Base-by-base conservation (phyloP, 345 rosid genomes). In the Anastatica hierochuntica region DNA sequence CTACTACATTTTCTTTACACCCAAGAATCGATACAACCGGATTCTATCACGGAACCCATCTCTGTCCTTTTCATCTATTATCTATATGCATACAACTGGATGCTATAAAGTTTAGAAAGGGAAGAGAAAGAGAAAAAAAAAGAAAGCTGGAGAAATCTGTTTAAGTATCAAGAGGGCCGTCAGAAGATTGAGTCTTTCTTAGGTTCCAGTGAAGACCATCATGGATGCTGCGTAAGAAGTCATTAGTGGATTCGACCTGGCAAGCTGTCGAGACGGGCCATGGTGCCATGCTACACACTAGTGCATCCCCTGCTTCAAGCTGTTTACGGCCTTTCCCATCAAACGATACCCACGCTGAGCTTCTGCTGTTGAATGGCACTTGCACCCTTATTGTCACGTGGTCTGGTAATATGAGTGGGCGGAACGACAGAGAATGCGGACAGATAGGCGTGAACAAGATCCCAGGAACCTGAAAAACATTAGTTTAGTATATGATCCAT, bases 231-330 rank as follows among this genome's bases (percentile, higher is more conserved):
- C 66, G 90, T 30, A 94, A 63, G 68, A 94, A 94, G 68, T 94
- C 95, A 1, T 68, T 58, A 5, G 99, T 94, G 5, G 99, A 88
- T 57, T 94, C 97, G 14, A 39, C 77, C 33, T 73, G 82, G 55
- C 99, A 94, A 17, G 99, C 94, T 0, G 97, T 94, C 30, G 97
- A 92, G 43, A 94, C 97, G 2, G 99, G 97, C 88, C 97, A 94
- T 23, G 92, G 89, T 3, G 97, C 99, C 90, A 94, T 85, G 72
- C 99, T 76, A 76, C 95, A 88, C 13, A 94, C 84, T 26, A 94
- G 87, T 2, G 94, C 95, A 63, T 94, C 99, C 33, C 99, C 97
- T 2, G 97, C 78, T 27, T 65, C 78, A 42, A 94, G 60, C 64
- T 70, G 79, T 61, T 83, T 85, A 69, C 99, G 68, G 70, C 79